Evolutionary conservation across 164 flowering plant genomes (phyloP).

Genomic region (Paratinospora sagittata): DNA sequence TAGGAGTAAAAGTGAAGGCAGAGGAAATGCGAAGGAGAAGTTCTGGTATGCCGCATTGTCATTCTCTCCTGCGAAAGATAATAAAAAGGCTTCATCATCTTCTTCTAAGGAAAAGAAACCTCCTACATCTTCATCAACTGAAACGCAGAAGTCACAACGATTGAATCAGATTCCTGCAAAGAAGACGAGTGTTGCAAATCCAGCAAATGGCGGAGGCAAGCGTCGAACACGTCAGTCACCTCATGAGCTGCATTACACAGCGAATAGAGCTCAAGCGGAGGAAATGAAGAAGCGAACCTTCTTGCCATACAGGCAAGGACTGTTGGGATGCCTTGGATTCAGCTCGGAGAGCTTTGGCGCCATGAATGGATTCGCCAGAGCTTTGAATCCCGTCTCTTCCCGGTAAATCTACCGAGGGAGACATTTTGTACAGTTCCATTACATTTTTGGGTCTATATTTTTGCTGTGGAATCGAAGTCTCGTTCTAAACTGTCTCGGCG

Average conservation of each 20-base stretch:
- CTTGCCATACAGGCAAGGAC: conserved; percentile 49
- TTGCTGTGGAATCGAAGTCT: too few relatives aligned
- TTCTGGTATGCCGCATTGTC: conserved; percentile 30
- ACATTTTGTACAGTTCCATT: background rate
- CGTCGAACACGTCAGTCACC: conserved; percentile 36
- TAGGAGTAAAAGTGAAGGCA: conserved; percentile 54
- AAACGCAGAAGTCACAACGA: background rate
- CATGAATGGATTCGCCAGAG: conserved; percentile 30
- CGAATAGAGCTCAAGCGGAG: conserved; percentile 58
- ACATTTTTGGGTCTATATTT: too few relatives aligned
- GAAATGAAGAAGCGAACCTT: conserved; percentile 60
- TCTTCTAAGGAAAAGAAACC: conserved; percentile 20
- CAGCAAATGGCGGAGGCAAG: conserved; percentile 27
- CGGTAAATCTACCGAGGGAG: conserved; percentile 13
- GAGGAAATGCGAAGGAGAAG: conserved; percentile 30
- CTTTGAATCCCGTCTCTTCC: conserved; percentile 33
- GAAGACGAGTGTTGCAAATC: conserved; percentile 8
- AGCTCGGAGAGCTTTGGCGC: conserved; percentile 35
- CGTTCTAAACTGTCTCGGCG: too few relatives aligned
- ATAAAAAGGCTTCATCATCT: conserved; percentile 10
- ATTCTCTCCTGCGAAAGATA: conserved; percentile 14
- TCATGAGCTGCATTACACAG: conserved; percentile 46
- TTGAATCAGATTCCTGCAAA: conserved; percentile 10
- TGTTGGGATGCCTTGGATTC: conserved; percentile 47
- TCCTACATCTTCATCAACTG: background rate